Conservation (phyloP, 257 asterid species). For the Apocynum venetum region DNA sequence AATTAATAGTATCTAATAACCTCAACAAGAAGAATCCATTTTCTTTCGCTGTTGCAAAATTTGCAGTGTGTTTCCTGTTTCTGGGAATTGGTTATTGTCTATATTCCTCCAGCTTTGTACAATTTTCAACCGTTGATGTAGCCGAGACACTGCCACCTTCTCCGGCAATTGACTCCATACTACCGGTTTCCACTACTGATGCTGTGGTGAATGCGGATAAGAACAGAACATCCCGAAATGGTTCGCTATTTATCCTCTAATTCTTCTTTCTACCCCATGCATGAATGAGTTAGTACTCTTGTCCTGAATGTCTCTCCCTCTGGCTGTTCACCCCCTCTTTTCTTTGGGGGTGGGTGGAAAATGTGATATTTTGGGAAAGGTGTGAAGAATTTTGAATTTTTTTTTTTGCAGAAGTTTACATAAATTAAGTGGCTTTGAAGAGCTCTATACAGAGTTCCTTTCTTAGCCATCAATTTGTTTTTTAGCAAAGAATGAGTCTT, state of each 20-base stretch:
- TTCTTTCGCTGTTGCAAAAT: slow-evolving; percentile 39
- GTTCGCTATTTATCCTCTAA: slow-evolving; percentile 19
- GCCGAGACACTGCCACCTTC: slow-evolving; percentile 26
- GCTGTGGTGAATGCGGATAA: slow-evolving; percentile 18
- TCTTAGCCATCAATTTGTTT: not conserved
- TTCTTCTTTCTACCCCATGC: slow-evolving; percentile 20
- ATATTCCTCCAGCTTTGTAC: slow-evolving; percentile 43
- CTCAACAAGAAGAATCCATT: slow-evolving; percentile 26
- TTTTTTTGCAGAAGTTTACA: not conserved
- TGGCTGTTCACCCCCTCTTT: not conserved
- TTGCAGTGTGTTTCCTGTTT: slow-evolving; percentile 47
- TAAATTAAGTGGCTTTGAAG: not conserved
- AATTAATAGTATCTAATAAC: slow-evolving; percentile 10
- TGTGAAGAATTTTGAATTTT: not conserved
- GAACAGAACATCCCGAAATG: slow-evolving; percentile 25
- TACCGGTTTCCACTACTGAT: slow-evolving; percentile 15
- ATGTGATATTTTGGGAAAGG: not conserved
- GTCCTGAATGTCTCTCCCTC: not conserved
- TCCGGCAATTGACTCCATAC: slow-evolving; percentile 9
- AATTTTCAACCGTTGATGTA: slow-evolving; percentile 30
- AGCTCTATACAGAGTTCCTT: not conserved
- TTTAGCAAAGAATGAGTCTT: slow-evolving; percentile 1
- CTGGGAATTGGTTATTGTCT: slow-evolving; percentile 55
- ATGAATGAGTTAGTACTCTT: slow-evolving; percentile 9
- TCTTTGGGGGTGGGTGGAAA: not conserved